A percentile compares a stretch with the other conserved stretches of the same genome.
Evolutionary conservation across 106 monocot genomes (phyloP).

Genomic region (Ottelia alismoides): DNA sequence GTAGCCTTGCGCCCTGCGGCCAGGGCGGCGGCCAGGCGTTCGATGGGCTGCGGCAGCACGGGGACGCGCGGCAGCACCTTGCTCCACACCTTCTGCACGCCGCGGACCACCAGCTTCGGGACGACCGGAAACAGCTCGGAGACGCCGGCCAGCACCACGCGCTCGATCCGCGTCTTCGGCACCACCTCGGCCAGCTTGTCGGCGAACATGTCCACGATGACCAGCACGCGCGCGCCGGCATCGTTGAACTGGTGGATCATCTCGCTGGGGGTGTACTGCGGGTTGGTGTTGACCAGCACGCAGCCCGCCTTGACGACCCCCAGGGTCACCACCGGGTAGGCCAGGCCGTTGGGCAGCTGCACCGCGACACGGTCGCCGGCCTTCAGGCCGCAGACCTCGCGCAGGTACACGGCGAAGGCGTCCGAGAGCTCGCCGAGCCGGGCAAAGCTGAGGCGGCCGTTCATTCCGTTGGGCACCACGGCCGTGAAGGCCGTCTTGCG

Average conservation of each 20-base stretch:
- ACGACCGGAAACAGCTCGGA: too few relatives aligned
- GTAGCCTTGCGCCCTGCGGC: background rate
- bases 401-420: background rate
- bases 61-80: background rate
- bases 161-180: background rate
- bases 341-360: background rate
- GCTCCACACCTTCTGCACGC: too few relatives aligned
- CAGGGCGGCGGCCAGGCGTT: background rate
- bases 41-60: background rate
- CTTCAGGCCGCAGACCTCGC: background rate
- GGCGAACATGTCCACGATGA: background rate
- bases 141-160: background rate
- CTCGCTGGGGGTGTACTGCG: background rate
- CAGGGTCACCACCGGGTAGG: background rate
- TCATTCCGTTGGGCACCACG: too few relatives aligned
- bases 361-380: background rate
- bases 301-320: background rate
- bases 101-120: too few relatives aligned
- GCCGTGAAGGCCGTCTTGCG: too few relatives aligned
- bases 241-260: background rate
- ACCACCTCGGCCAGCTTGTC: background rate
- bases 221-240: background rate
- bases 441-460: background rate
- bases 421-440: background rate
- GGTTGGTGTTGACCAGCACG: background rate